Evolutionary conservation across 495 filamentous ascomycete genomes (phyloP).

Genomic region (Podospora appendiculata): DNA sequence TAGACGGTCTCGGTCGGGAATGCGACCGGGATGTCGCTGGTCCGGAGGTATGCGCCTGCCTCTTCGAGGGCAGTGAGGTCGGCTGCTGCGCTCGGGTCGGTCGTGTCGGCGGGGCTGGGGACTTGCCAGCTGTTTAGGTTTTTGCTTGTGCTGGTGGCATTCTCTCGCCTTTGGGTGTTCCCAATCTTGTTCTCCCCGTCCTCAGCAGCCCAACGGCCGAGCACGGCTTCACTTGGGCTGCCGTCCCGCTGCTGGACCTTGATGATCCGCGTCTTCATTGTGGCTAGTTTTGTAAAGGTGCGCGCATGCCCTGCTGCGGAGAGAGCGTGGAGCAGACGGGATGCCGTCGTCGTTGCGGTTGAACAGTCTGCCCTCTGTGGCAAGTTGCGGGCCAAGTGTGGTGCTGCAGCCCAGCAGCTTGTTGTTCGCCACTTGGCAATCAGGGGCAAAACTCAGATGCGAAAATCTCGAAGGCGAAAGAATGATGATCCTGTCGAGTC

Average conservation of each 20-base stretch:
- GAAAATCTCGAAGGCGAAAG: too few relatives aligned
- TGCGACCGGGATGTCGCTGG: slow-evolving; percentile 67
- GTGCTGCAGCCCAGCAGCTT: too few relatives aligned
- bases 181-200: too few relatives aligned
- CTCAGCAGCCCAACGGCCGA: slow-evolving; percentile 16
- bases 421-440: too few relatives aligned
- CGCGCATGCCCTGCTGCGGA: too few relatives aligned
- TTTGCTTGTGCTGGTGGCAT: neutral
- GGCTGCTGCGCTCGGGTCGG: slow-evolving; percentile 1
- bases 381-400: too few relatives aligned
- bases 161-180: neutral
- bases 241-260: slow-evolving; percentile 12
- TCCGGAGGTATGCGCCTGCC: slow-evolving; percentile 55
- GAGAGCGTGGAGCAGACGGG: too few relatives aligned
- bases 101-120: neutral
- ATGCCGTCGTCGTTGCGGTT: too few relatives aligned
- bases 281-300: neutral
- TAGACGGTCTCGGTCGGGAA: slow-evolving; percentile 99
- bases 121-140: slow-evolving; percentile 3
- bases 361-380: too few relatives aligned
- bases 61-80: slow-evolving; percentile 26
- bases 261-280: slow-evolving; percentile 27
- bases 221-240: neutral
- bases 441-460: too few relatives aligned
- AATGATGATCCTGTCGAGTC: too few relatives aligned